These are phyloP conservation scores for Penicillium coprophilum DNA, from an alignment of 495 filamentous ascomycete species.

Conservation along the genomic window DNA sequence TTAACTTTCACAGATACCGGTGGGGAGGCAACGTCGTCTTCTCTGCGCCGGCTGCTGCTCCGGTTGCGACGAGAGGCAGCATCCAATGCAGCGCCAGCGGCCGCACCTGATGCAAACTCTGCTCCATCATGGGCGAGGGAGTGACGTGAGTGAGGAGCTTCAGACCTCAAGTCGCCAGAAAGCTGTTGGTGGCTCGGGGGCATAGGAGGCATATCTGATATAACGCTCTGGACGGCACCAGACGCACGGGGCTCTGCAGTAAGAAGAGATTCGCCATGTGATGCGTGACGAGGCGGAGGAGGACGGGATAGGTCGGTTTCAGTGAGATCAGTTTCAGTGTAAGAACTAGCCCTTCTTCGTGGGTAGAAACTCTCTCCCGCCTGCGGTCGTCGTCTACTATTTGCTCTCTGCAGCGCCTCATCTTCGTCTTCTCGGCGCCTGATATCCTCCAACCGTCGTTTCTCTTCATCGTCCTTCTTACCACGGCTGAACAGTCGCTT, in stretches of 20 bases:
- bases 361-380: constrained; percentile 63
- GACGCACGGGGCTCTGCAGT: constrained; percentile 37
- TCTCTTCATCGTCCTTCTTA: constrained; percentile 57
- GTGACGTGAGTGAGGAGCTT: constrained; percentile 23
- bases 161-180: constrained; percentile 55
- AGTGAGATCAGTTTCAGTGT: constrained; percentile 43
- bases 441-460: constrained; percentile 62
- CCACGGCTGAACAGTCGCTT: constrained; percentile 64
- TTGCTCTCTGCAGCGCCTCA: constrained; percentile 54
- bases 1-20: constrained; percentile 79
- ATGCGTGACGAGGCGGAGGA: constrained; percentile 35
- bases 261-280: constrained; percentile 33
- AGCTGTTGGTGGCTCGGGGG: constrained; percentile 52
- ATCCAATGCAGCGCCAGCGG: constrained; percentile 39
- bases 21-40: constrained; percentile 50
- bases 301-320: constrained; percentile 45
- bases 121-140: constrained; percentile 22
- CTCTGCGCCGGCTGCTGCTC: constrained; percentile 38
- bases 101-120: constrained; percentile 43
- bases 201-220: constrained; percentile 45
- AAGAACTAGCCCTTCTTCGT: constrained; percentile 49
- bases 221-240: constrained; percentile 32
- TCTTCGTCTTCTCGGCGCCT: constrained; percentile 58
- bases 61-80: constrained; percentile 40
- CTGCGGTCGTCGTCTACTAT: constrained; percentile 49